These are phyloP conservation scores for Helminthosporium solani DNA, from an alignment of 2,329 filamentous ascomycete genomes.

Conservation along the genomic window DNA sequence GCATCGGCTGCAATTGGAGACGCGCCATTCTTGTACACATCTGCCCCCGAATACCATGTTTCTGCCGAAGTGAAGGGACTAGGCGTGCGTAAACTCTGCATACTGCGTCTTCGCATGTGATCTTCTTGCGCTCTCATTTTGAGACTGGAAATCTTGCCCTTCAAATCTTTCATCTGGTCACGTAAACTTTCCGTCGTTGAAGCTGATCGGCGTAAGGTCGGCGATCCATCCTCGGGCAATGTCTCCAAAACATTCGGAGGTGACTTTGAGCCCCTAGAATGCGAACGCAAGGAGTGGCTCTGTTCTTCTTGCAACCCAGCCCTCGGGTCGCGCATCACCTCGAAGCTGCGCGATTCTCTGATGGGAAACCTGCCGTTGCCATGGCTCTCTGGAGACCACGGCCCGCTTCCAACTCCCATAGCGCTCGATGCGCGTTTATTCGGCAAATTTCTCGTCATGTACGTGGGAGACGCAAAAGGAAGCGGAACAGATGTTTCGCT, in stretches of 20 bases:
- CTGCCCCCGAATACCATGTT: conserved; percentile 53
- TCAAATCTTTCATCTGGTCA: conserved; percentile 81
- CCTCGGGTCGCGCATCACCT: conserved; percentile 38
- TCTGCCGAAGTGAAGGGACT: conserved; percentile 79
- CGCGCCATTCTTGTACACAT: conserved; percentile 25
- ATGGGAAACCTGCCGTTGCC: conserved; percentile 40
- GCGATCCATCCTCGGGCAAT: conserved; percentile 43
- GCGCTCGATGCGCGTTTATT: conserved; percentile 44
- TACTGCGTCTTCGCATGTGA: conserved; percentile 71
- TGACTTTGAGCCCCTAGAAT: conserved; percentile 43
- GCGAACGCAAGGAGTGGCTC: conserved; percentile 34
- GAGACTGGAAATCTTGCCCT: conserved; percentile 78
- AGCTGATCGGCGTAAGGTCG: conserved; percentile 60
- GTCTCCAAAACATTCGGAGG: conserved; percentile 42
- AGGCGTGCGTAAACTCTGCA: conserved; percentile 71
- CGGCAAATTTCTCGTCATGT: conserved; percentile 24
- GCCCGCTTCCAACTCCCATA: conserved; percentile 38
- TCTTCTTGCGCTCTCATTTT: conserved; percentile 79
- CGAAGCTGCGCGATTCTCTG: conserved; percentile 43
- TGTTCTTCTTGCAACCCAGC: conserved; percentile 19
- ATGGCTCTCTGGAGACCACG: conserved; percentile 40
- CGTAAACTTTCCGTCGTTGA: conserved; percentile 75
- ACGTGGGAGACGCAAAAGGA: conserved; percentile 31
- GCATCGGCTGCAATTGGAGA: conserved; percentile 28
- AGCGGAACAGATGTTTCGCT: conserved; percentile 46